Evolutionary conservation across 495 filamentous ascomycete species (phyloP).

Genomic region (Aspergillus kassunensis): DNA sequence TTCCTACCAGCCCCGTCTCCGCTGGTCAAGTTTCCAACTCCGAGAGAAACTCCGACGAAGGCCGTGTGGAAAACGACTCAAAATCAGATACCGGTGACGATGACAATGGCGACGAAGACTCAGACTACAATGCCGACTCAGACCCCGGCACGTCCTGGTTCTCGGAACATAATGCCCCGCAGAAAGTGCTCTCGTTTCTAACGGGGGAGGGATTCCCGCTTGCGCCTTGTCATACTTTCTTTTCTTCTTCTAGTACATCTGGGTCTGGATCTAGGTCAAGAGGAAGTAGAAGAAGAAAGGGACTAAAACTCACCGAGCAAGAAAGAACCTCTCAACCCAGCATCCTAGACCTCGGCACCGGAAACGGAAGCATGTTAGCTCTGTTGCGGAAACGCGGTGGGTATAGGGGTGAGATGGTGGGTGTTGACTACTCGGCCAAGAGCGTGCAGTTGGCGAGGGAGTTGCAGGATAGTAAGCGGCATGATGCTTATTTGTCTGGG

Average conservation of each 20-base stretch:
- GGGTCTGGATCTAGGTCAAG: constrained; percentile 4
- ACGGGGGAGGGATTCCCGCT: constrained; percentile 35
- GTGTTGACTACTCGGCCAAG: constrained; percentile 77
- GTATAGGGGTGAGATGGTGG: constrained; percentile 63
- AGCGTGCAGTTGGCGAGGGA: constrained; percentile 67
- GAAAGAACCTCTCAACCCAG: constrained; percentile 21
- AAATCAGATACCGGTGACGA: no score
- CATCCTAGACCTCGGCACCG: constrained; percentile 80
- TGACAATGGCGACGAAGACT: constrained; percentile 21
- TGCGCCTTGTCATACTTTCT: constrained; percentile 26
- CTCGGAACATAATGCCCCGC: constrained; percentile 46
- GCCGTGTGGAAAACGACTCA: no score
- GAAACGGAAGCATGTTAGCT: constrained; percentile 87
- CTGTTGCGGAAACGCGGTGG: constrained; percentile 57
- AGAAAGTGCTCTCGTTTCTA: constrained; percentile 46
- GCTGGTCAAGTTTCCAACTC: background rate
- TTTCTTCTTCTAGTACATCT: no score
- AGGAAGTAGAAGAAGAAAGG: constrained; percentile 3
- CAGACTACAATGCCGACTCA: constrained; percentile 32
- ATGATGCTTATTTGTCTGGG: constrained; percentile 39
- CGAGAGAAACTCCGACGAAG: background rate
- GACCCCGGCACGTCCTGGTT: constrained; percentile 53
- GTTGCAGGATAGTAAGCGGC: constrained; percentile 37
- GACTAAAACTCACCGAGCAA: background rate
- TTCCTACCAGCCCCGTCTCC: constrained; percentile 4